Evolutionary conservation across 139 green algal genomes (phyloP).

Genomic region (Chlamydomonas sp.): DNA sequence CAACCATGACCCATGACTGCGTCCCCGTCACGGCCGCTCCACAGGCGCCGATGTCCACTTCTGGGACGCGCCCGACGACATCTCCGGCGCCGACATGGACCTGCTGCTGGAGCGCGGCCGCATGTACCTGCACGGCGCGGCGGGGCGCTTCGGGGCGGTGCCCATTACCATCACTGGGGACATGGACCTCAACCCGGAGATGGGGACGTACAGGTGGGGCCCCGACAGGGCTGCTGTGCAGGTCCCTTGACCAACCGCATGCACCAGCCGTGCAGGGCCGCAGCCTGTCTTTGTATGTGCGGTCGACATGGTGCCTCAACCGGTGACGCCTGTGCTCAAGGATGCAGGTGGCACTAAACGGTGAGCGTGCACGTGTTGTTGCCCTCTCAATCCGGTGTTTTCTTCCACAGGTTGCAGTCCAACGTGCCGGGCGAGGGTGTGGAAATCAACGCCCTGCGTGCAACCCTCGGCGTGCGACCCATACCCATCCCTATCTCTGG

Average conservation of each 20-base stretch:
- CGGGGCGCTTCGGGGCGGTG: conserved; percentile 79
- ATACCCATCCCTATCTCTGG: conserved; percentile 81
- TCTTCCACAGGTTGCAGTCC: conserved; percentile 28
- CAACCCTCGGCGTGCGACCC: conserved; percentile 84
- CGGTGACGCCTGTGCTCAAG: no score
- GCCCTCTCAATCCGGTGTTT: no score
- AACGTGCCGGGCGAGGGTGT: conserved; percentile 54
- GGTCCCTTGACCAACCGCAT: neutral
- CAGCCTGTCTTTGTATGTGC: conserved; percentile 8
- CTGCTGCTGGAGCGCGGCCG: conserved; percentile 91
- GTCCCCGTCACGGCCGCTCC: neutral
- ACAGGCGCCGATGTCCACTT: conserved; percentile 88
- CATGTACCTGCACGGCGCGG: conserved; percentile 92
- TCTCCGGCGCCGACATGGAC: conserved; percentile 80
- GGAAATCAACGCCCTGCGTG: conserved; percentile 91
- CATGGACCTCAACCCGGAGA: conserved; percentile 88
- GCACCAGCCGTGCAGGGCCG: no score
- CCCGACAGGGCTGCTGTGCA: neutral
- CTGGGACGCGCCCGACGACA: conserved; percentile 93
- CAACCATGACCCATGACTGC: no score
- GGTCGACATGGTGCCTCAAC: no score
- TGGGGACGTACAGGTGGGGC: conserved; percentile 81
- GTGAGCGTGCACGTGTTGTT: no score
- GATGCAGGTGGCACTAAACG: no score
- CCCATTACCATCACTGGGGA: conserved; percentile 72